Base-by-base conservation (phyloP, 345 rosid genomes). In the Eucalyptus viminalis region DNA sequence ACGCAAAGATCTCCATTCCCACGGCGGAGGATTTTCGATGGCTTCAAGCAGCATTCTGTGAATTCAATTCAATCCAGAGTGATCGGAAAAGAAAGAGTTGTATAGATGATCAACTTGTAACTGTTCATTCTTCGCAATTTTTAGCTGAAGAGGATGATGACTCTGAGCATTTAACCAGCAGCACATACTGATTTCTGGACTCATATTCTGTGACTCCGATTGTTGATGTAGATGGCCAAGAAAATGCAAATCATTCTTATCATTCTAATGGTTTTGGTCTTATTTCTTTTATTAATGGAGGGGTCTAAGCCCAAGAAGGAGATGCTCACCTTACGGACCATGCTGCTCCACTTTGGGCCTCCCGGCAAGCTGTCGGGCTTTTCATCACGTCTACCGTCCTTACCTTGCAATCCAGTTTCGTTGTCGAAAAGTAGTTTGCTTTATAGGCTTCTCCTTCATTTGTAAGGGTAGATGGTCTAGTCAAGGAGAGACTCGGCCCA, bases 81-180 rank as follows among this genome's bases (percentile, higher is more conserved):
- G 15, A 6, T 21, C 47, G 8, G 49, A 80, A 69, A 37, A 49
- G 81, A 51, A 88, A 81, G 91, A 89, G 93, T 54, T 94, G 96
- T 94, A 95, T 92, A 93, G 95, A 92, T 94, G 91, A 69, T 89
- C 29, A 89, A 93, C 93, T 92, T 92, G 92, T 86, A 90, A 92
- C 92, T 90, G 91, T 88, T 91, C 89, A 91, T 91, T 94, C 93
- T 94, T 92, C 93, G 87, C 90, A 89, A 62, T 80, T 94, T 94
- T 95, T 93, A 92, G 93, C 89, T 91, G 94, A 92, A 94, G 95
- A 92, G 92, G 90, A 86, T 87, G 81, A 87, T 89, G 83, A 76
- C 83, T 37, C 24, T 21, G 11, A 72, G 83, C 83, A 76, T 76
- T 40, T 40, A 40, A 76, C 88, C 90, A 90, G 91, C 90, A 91